A percentile compares a stretch with the other conserved stretches of the same genome.
Conservation (phyloP, 2,329 filamentous ascomycete genomes). For the Calonectria hawksworthii region DNA sequence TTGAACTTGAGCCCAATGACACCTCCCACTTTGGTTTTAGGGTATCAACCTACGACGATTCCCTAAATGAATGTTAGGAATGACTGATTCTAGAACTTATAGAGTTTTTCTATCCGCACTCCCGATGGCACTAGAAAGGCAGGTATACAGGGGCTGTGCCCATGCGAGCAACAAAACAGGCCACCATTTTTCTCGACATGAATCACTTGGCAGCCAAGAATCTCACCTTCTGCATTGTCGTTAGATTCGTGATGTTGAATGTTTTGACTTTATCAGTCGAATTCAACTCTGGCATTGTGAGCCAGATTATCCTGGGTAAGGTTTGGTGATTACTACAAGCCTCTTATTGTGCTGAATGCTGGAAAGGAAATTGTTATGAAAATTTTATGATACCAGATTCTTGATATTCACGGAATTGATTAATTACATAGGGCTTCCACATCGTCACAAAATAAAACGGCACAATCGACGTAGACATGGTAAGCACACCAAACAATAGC, state of each 20-base stretch:
- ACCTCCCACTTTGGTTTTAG: background rate
- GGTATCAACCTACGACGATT: background rate
- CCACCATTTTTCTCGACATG: conserved; percentile 2
- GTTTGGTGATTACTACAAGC: background rate
- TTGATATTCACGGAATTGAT: background rate
- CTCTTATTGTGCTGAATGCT: background rate
- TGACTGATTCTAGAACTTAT: background rate
- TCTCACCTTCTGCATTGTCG: background rate
- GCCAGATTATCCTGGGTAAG: background rate
- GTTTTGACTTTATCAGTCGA: background rate
- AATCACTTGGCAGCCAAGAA: background rate
- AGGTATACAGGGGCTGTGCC: background rate
- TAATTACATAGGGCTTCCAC: background rate
- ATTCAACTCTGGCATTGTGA: background rate
- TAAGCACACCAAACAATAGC: background rate
- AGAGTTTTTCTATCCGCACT: conserved; percentile 8
- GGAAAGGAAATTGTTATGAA: background rate
- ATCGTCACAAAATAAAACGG: background rate
- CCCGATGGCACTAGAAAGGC: background rate
- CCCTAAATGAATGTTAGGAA: background rate
- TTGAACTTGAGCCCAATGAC: conserved; percentile 9
- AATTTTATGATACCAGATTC: background rate
- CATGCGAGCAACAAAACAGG: background rate
- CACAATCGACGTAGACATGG: background rate
- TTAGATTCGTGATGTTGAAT: background rate